These are phyloP conservation scores for Aureobasidium zeae DNA, from an alignment of 2,329 filamentous ascomycete species.

Conservation along the genomic window DNA sequence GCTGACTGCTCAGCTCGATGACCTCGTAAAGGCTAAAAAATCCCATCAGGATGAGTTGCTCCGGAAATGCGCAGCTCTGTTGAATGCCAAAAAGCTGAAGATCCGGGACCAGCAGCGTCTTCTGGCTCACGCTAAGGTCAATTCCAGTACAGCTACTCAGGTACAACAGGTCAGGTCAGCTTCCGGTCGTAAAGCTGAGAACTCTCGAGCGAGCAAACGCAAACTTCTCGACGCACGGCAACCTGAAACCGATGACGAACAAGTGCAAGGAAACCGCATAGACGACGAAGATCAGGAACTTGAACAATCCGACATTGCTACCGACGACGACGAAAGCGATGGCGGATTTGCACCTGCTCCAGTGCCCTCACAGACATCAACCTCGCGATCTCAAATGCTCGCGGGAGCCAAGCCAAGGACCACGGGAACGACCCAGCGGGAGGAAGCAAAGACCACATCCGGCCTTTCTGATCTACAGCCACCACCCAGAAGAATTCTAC, in stretches of 20 bases:
- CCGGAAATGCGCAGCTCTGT: slow-evolving; percentile 58
- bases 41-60: slow-evolving; percentile 58
- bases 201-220: slow-evolving; percentile 27
- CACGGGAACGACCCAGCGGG: not conserved
- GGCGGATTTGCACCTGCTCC: slow-evolving; percentile 17
- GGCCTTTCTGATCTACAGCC: slow-evolving; percentile 19
- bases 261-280: slow-evolving; percentile 33
- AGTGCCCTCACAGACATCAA: slow-evolving; percentile 15
- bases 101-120: slow-evolving; percentile 64
- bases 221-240: slow-evolving; percentile 22
- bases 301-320: slow-evolving; percentile 21
- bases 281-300: slow-evolving; percentile 27
- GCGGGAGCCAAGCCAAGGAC: not conserved
- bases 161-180: slow-evolving; percentile 9
- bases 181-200: slow-evolving; percentile 19
- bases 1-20: slow-evolving; percentile 55
- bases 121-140: slow-evolving; percentile 50
- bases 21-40: slow-evolving; percentile 56
- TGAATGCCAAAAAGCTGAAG: slow-evolving; percentile 74
- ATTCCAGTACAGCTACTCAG: slow-evolving; percentile 33
- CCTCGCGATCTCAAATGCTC: not conserved
- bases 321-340: slow-evolving; percentile 23
- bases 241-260: slow-evolving; percentile 19
- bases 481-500: slow-evolving; percentile 33
- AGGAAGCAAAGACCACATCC: not conserved